A percentile compares a stretch with the other conserved stretches of the same genome.
These are phyloP conservation scores for Saprolegnia diclina DNA, from an alignment of 352 stramenopile species.

Conservation along the genomic window DNA sequence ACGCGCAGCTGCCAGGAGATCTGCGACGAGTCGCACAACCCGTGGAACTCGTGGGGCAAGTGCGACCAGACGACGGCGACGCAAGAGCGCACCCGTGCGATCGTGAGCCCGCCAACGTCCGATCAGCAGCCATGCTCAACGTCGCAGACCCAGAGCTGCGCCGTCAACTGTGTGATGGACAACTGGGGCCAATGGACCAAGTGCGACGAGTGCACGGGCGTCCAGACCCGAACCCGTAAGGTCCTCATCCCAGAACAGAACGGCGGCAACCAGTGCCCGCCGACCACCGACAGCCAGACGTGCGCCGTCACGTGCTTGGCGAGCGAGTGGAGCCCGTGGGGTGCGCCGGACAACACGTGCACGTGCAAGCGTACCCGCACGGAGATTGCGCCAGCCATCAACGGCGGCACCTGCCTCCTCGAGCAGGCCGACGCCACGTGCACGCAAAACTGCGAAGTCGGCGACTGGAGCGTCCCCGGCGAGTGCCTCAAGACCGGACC, in stretches of 20 bases:
- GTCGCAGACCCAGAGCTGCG: conserved; percentile 41
- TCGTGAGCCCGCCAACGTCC: conserved; percentile 32
- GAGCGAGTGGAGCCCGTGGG: conserved; percentile 42
- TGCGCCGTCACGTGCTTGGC: conserved; percentile 39
- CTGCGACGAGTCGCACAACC: conserved; percentile 1
- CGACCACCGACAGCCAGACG: conserved; percentile 8
- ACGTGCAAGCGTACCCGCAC: conserved; percentile 38
- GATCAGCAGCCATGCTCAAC: conserved; percentile 35
- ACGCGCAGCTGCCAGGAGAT: conserved; percentile 9
- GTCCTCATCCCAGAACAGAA: conserved; percentile 10
- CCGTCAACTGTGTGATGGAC: conserved; percentile 45
- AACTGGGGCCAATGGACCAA: conserved; percentile 46
- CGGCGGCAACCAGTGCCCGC: conserved; percentile 12
- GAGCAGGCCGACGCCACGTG: conserved; percentile 32
- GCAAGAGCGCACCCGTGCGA: conserved; percentile 38
- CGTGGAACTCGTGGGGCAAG: conserved; percentile 13
- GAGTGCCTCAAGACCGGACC: conserved; percentile 32
- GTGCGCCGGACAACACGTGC: conserved; percentile 37
- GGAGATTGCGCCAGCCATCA: conserved; percentile 38
- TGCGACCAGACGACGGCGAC: conserved; percentile 42
- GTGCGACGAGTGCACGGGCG: conserved; percentile 40
- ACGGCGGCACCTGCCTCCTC: conserved; percentile 39
- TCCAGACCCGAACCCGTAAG: conserved; percentile 34
- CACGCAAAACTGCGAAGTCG: conserved; percentile 37
- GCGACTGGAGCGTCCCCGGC: conserved; percentile 46